These are phyloP conservation scores for Helotiales sp. DNA, from an alignment of 2,329 filamentous ascomycete species.

Conservation along the genomic window DNA sequence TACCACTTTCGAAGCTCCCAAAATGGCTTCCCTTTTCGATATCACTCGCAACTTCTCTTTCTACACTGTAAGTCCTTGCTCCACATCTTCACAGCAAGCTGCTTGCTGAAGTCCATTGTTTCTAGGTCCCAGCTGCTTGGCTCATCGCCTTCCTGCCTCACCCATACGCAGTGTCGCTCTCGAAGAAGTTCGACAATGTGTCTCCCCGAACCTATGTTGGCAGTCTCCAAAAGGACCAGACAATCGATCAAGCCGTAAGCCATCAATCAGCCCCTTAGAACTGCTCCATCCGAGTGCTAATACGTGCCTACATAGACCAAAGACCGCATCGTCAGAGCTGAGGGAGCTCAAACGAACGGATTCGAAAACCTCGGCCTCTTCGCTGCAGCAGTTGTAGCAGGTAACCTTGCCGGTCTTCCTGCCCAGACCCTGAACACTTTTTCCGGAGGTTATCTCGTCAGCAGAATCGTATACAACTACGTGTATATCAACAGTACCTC, in stretches of 20 bases:
- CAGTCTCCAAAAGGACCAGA: constrained; percentile 38
- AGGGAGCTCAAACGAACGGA: constrained; percentile 46
- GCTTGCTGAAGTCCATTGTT: neutral
- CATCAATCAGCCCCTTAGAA: neutral
- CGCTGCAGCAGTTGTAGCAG: constrained; percentile 46
- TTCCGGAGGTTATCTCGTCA: constrained; percentile 29
- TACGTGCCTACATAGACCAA: constrained; percentile 37
- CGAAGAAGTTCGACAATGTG: constrained; percentile 39
- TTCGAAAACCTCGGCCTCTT: constrained; percentile 49
- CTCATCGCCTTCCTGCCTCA: constrained; percentile 44
- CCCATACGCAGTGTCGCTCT: constrained; percentile 39
- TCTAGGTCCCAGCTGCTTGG: constrained; percentile 41
- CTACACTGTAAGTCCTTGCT: constrained; percentile 4
- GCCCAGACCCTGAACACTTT: constrained; percentile 31
- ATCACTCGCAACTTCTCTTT: constrained; percentile 17
- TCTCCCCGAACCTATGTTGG: constrained; percentile 41
- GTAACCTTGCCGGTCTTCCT: constrained; percentile 43
- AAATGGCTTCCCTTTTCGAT: constrained; percentile 19
- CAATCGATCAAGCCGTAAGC: constrained; percentile 39
- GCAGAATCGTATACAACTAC: constrained; percentile 32
- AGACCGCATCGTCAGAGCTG: constrained; percentile 43
- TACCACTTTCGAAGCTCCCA: neutral
- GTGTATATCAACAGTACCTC: constrained; percentile 35
- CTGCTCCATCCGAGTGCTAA: neutral
- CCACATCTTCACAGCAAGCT: neutral